Evolutionary conservation across 1,139 yeast genomes (phyloP).

Genomic region (Geotrichum australiense): DNA sequence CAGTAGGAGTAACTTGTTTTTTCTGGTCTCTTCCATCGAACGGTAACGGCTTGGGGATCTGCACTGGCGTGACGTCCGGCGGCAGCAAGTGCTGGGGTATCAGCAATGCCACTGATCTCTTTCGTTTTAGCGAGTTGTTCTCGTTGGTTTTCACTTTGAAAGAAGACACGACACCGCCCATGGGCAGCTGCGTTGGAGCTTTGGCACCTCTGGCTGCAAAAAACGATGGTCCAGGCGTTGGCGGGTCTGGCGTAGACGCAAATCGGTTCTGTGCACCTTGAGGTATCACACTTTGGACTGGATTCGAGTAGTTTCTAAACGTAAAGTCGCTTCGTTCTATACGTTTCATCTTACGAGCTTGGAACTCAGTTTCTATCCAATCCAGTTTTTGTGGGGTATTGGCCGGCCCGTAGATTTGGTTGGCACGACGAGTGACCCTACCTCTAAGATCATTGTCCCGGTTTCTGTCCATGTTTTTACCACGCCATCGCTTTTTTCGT

Average conservation of each 20-base stretch:
- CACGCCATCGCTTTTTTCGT: conserved; percentile 88
- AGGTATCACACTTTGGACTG: conserved; percentile 18
- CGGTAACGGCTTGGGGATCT: conserved; percentile 14
- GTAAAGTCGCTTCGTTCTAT: conserved; percentile 29
- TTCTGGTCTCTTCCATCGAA: conserved; percentile 14
- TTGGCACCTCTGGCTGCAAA: conserved; percentile 17
- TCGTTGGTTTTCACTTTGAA: conserved; percentile 13
- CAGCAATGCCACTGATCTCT: conserved; percentile 2
- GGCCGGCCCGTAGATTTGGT: conserved; percentile 53
- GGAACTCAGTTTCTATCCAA: conserved; percentile 76
- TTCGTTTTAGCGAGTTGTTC: not conserved
- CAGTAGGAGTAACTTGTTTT: conserved; percentile 19
- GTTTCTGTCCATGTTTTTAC: conserved; percentile 69
- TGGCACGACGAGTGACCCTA: conserved; percentile 69
- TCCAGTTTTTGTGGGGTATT: conserved; percentile 50
- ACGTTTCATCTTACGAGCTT: conserved; percentile 55
- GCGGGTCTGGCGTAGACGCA: conserved; percentile 12
- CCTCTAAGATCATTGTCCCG: conserved; percentile 81
- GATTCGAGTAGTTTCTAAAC: conserved; percentile 6
- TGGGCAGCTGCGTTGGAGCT: conserved; percentile 15
- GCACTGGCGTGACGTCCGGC: conserved; percentile 14
- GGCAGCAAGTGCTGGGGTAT: conserved; percentile 17
- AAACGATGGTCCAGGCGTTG: conserved; percentile 11
- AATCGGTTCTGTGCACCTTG: conserved; percentile 16
- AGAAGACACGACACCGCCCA: conserved; percentile 16